A percentile compares a stretch with the other conserved stretches of the same genome.
phyloP scores from a whole-genome alignment of 2,329 filamentous ascomycete species.

The Calcarisporium arbuscula region DNA sequence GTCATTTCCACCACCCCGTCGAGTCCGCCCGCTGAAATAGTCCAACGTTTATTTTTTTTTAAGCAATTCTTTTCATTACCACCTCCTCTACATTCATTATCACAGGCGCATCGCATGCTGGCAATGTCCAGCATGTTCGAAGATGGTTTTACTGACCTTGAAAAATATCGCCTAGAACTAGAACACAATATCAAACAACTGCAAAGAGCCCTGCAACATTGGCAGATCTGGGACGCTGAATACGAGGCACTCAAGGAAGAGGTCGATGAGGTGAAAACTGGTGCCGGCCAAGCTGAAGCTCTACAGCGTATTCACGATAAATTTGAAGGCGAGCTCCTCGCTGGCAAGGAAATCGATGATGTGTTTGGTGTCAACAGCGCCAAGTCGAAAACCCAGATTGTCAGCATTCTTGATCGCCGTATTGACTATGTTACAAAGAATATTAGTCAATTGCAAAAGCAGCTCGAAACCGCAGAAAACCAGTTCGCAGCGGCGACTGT shows the following conservation, averaged over 20 bases:
- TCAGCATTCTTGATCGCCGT: constrained; percentile 60
- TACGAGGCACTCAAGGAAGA: constrained; percentile 87
- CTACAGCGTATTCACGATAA: constrained; percentile 51
- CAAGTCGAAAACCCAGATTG: constrained; percentile 38
- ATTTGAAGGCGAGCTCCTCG: constrained; percentile 58
- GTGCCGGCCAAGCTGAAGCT: constrained; percentile 37
- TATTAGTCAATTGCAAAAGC: constrained; percentile 65
- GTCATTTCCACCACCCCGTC: not conserved
- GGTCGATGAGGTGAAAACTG: constrained; percentile 49
- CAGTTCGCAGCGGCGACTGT: constrained; percentile 60
- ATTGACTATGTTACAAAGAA: constrained; percentile 89
- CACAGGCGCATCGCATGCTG: no score
- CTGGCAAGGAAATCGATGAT: constrained; percentile 47
- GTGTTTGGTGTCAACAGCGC: constrained; percentile 28
- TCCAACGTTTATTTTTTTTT: no score
- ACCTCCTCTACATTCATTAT: no score
- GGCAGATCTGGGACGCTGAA: constrained; percentile 86
- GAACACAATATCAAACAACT: constrained; percentile 68
- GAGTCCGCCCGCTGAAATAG: no score
- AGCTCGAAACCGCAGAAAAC: constrained; percentile 62
- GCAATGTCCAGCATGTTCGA: constrained; percentile 32
- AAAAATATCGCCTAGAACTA: constrained; percentile 67
- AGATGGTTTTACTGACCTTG: constrained; percentile 60
- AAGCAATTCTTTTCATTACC: no score
- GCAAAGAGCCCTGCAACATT: constrained; percentile 71